Conservation (phyloP, 257 asterid species). For the Solanum pinnatisectum region DNA sequence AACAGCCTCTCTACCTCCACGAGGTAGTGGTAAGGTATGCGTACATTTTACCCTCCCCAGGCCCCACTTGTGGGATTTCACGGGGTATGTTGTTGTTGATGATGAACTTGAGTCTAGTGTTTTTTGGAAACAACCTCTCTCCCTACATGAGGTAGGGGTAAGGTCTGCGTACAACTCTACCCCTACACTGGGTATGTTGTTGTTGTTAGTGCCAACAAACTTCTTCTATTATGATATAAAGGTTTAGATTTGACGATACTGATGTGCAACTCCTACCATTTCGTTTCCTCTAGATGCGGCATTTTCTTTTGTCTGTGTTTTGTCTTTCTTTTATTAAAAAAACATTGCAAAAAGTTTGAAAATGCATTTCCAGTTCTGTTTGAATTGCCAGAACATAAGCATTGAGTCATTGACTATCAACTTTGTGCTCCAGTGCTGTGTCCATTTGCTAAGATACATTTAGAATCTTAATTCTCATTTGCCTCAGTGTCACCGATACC, state of each 20-base stretch:
- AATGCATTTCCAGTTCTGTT: not conserved
- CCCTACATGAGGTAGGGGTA: not conserved
- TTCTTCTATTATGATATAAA: not conserved
- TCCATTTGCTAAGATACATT: not conserved
- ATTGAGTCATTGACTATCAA: not conserved
- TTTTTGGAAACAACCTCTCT: not conserved
- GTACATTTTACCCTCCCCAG: not conserved
- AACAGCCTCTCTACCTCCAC: not conserved
- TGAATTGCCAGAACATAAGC: not conserved
- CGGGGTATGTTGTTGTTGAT: not conserved
- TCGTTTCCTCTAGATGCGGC: not conserved
- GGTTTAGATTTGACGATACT: not conserved
- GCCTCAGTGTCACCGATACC: not conserved
- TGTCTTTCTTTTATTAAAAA: not conserved
- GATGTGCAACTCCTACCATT: not conserved
- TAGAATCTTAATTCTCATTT: not conserved
- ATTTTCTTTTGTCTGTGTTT: not conserved
- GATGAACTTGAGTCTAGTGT: not conserved
- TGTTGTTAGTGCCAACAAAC: not conserved
- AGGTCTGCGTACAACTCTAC: not conserved
- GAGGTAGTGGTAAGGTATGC: not conserved
- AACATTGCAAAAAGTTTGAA: not conserved
- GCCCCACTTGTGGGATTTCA: not conserved
- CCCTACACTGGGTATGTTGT: not conserved
- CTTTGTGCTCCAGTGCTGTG: not conserved